Percentiles rank a stretch among this genome's conserved stretches.
Conservation (phyloP, 106 monocot genomes). For the Dendrobium catenatum region DNA sequence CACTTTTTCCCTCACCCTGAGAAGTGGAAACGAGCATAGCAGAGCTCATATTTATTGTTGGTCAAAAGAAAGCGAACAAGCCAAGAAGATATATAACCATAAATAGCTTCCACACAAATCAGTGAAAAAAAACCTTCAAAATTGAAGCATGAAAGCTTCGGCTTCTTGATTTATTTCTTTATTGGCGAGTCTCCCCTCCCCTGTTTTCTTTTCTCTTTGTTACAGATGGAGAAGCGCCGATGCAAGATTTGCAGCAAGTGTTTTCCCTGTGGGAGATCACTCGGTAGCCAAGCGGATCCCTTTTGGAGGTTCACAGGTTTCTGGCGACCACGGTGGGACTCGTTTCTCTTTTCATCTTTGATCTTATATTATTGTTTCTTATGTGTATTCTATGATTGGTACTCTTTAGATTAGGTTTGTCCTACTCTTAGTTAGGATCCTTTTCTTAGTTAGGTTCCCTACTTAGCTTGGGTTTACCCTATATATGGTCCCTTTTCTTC, state of each 20-base stretch:
- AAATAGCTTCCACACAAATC: not conserved
- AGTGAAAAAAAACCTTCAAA: not conserved
- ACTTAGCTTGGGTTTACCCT: no score
- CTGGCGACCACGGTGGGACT: no score
- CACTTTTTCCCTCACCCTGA: not conserved
- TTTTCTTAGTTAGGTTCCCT: no score
- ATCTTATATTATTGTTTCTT: no score
- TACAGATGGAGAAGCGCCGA: constrained; percentile 18
- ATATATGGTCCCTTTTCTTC: no score
- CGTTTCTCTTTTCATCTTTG: no score
- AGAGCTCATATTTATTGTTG: not conserved
- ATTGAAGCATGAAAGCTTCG: not conserved
- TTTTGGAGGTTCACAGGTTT: no score
- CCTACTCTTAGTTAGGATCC: no score
- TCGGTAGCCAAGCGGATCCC: no score
- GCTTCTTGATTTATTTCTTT: not conserved
- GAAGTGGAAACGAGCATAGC: not conserved
- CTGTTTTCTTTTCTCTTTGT: not conserved
- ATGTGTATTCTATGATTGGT: no score
- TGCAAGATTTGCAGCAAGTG: constrained; percentile 26
- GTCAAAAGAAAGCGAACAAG: not conserved
- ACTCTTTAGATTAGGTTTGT: no score
- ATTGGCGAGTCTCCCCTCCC: not conserved
- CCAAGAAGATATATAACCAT: not conserved
- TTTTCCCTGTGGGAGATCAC: no score